Evolutionary conservation across 495 filamentous ascomycete species (phyloP).

Genomic region (Sphaerosporella brunnea): DNA sequence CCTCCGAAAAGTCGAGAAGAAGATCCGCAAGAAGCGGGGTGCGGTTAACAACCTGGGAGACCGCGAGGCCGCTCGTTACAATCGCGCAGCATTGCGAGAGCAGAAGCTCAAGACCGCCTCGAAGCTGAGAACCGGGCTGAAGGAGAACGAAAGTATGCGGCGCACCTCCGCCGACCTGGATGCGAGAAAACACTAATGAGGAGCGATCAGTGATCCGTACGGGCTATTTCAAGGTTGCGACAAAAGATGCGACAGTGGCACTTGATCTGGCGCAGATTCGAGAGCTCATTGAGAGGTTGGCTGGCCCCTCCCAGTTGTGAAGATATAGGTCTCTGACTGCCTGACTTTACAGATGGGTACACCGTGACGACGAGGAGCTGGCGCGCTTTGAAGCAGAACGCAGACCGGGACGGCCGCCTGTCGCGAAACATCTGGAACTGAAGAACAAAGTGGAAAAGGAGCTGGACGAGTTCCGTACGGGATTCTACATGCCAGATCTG

Average conservation of each 20-base stretch:
- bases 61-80: slow-evolving; percentile 22
- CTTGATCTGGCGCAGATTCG: slow-evolving; percentile 9
- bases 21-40: slow-evolving; percentile 22
- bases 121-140: slow-evolving; percentile 8
- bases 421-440: slow-evolving; percentile 56
- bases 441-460: slow-evolving; percentile 51
- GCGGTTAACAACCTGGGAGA: slow-evolving; percentile 17
- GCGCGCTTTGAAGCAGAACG: slow-evolving; percentile 53
- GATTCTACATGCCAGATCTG: slow-evolving; percentile 60
- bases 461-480: slow-evolving; percentile 62
- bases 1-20: slow-evolving; percentile 21
- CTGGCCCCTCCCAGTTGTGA: not conserved
- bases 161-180: not conserved
- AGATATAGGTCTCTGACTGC: not conserved
- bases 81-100: slow-evolving; percentile 20
- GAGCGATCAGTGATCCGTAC: slow-evolving; percentile 22
- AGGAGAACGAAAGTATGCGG: slow-evolving; percentile 15
- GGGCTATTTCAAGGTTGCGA: slow-evolving; percentile 22
- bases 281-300: slow-evolving; percentile 16
- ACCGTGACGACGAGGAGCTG: slow-evolving; percentile 60
- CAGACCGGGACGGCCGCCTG: slow-evolving; percentile 64
- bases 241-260: slow-evolving; percentile 15
- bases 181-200: no score
- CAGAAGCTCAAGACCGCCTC: slow-evolving; percentile 15
- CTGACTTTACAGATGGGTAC: slow-evolving; percentile 43